phyloP scores from a whole-genome alignment of 352 stramenopile genomes.

The Phytophthora multivora region DNA sequence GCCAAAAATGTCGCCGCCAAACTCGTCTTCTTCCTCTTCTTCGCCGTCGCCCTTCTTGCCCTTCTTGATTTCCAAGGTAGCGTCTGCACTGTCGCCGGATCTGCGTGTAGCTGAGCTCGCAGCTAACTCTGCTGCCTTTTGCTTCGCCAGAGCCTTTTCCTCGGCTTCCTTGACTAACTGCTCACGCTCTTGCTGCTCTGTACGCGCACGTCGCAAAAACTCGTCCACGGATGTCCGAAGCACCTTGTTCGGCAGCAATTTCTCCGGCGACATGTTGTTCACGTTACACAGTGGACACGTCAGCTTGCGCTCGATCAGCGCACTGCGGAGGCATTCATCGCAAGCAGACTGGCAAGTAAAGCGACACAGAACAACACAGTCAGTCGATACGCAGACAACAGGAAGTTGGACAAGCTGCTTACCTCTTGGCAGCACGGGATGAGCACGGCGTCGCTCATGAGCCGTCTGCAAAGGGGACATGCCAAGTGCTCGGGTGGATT shows the following conservation, averaged over 20 bases:
- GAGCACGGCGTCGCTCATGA: slow-evolving; percentile 88
- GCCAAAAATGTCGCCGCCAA: slow-evolving; percentile 85
- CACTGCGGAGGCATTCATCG: slow-evolving; percentile 80
- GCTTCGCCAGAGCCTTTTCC: slow-evolving; percentile 79
- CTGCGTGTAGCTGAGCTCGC: slow-evolving; percentile 51
- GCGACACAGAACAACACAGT: slow-evolving; percentile 19
- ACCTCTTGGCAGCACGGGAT: slow-evolving; percentile 91
- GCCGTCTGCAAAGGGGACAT: slow-evolving; percentile 87
- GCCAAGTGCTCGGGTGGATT: slow-evolving; percentile 89
- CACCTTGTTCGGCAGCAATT: slow-evolving; percentile 84
- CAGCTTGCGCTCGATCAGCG: slow-evolving; percentile 81
- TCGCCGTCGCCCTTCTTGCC: slow-evolving; percentile 72
- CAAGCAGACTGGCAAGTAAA: slow-evolving; percentile 64
- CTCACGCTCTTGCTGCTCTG: slow-evolving; percentile 85
- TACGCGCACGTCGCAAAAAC: slow-evolving; percentile 75
- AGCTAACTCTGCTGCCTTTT: slow-evolving; percentile 72
- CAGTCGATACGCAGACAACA: slow-evolving; percentile 16
- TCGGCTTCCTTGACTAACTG: slow-evolving; percentile 86
- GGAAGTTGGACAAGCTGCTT: slow-evolving; percentile 31
- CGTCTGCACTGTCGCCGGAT: slow-evolving; percentile 74
- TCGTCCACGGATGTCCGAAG: slow-evolving; percentile 84
- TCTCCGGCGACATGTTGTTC: slow-evolving; percentile 86
- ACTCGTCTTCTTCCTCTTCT: slow-evolving; percentile 85
- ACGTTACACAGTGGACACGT: slow-evolving; percentile 81
- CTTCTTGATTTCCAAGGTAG: slow-evolving; percentile 88